A percentile compares a stretch with the other conserved stretches of the same genome.
These are phyloP conservation scores for Fremontodendron californicum DNA, from an alignment of 345 rosid genomes.

Conservation along the genomic window DNA sequence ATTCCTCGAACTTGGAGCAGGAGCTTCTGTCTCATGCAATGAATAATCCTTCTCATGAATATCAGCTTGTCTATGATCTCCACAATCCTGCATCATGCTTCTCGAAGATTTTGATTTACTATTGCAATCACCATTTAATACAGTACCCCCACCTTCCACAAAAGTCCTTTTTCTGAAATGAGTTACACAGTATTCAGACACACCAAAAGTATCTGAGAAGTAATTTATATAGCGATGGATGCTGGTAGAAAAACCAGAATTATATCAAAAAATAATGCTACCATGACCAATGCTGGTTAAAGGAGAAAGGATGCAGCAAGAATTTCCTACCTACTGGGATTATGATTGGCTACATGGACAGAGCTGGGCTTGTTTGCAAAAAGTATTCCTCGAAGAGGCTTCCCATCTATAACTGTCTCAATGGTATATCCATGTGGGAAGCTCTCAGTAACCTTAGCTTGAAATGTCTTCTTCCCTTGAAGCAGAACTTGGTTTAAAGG, in stretches of 20 bases:
- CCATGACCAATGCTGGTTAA: not conserved
- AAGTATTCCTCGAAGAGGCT: constrained; percentile 75
- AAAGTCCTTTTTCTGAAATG: constrained; percentile 50
- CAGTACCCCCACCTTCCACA: constrained; percentile 29
- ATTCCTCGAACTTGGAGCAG: constrained; percentile 30
- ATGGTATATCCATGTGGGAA: constrained; percentile 70
- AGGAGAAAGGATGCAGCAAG: constrained; percentile 9
- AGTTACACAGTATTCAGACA: constrained; percentile 9
- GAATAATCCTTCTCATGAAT: constrained; percentile 28
- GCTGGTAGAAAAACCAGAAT: not conserved
- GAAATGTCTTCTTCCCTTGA: constrained; percentile 75
- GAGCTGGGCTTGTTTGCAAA: constrained; percentile 61
- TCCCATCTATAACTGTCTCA: constrained; percentile 85
- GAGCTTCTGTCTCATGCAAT: constrained; percentile 29
- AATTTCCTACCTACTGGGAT: constrained; percentile 44
- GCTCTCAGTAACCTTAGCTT: constrained; percentile 75
- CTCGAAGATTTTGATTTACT: constrained; percentile 33
- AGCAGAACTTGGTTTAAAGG: constrained; percentile 31
- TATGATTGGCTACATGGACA: constrained; percentile 26
- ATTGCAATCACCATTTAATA: constrained; percentile 46
- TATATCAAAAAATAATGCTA: not conserved
- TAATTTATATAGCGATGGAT: not conserved
- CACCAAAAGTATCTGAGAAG: not conserved
- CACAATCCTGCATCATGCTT: constrained; percentile 24
- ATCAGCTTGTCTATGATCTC: constrained; percentile 29